Evolutionary conservation across 805 yeast genomes (phyloP).

Genomic region (Cyberlindnera bimundalis): DNA sequence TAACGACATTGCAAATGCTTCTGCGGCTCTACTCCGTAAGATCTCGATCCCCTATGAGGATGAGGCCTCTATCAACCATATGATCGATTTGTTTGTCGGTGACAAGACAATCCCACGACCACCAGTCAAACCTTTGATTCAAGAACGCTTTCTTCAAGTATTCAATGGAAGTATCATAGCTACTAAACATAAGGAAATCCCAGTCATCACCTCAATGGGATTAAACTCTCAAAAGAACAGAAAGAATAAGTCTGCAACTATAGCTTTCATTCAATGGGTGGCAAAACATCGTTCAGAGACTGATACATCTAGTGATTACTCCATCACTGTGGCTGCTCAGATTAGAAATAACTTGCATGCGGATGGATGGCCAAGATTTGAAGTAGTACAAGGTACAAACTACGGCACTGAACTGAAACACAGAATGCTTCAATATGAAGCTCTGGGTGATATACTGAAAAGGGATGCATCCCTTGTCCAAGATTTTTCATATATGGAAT

Average conservation of each 20-base stretch:
- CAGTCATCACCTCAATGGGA: conserved; percentile 55
- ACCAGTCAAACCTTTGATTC: conserved; percentile 51
- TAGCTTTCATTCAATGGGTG: conserved; percentile 65
- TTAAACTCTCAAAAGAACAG: conserved; percentile 31
- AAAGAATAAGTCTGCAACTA: conserved; percentile 48
- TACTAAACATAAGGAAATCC: conserved; percentile 38
- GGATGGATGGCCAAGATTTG: conserved; percentile 60
- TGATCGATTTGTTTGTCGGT: conserved; percentile 53
- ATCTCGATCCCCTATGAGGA: conserved; percentile 51
- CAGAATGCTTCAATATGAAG: conserved; percentile 70
- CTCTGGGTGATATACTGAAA: conserved; percentile 63
- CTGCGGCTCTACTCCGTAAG: conserved; percentile 50
- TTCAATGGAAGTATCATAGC: conserved; percentile 53
- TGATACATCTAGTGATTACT: conserved; percentile 27
- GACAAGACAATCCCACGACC: conserved; percentile 37
- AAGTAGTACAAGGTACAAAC: conserved; percentile 36
- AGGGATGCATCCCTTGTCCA: conserved; percentile 39
- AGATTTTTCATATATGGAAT: conserved; percentile 54
- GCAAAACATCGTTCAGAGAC: conserved; percentile 31
- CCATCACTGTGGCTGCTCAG: conserved; percentile 45
- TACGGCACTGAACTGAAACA: conserved; percentile 37
- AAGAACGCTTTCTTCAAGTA: conserved; percentile 50
- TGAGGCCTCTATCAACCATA: conserved; percentile 36
- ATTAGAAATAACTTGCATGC: conserved; percentile 48
- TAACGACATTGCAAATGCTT: conserved; percentile 51